Conservation (phyloP, 371 early-diverging fungal genomes). For the Nosema bombycis region DNA sequence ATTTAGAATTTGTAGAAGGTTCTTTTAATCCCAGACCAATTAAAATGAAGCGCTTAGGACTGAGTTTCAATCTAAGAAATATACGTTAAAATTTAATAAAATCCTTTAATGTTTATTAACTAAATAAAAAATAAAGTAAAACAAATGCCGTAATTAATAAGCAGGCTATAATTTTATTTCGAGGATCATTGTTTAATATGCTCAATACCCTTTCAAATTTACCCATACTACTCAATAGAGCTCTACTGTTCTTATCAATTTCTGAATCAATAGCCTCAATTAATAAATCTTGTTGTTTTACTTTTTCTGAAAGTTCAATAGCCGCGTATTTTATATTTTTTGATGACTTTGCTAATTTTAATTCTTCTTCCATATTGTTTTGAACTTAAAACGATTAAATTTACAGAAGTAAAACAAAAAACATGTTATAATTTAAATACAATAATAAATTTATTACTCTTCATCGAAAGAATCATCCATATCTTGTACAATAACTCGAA, state of each 20-base stretch:
- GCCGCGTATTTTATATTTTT: slow-evolving; percentile 37
- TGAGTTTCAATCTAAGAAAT: slow-evolving; percentile 2
- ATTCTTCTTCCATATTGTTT: slow-evolving; percentile 15
- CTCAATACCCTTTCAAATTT: slow-evolving; percentile 24
- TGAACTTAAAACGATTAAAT: not conserved
- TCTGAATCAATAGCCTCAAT: slow-evolving; percentile 38
- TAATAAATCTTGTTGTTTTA: slow-evolving; percentile 36
- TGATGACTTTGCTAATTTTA: slow-evolving; percentile 19
- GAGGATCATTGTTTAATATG: slow-evolving; percentile 40
- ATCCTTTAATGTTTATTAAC: not conserved
- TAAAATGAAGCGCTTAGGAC: slow-evolving; percentile 25
- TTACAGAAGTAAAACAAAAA: too few species aligned
- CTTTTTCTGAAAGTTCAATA: slow-evolving; percentile 27
- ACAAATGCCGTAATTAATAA: not conserved
- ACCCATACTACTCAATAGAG: slow-evolving; percentile 15
- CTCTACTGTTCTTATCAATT: slow-evolving; percentile 11
- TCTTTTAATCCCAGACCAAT: slow-evolving; percentile 12
- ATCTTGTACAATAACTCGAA: slow-evolving; percentile 68
- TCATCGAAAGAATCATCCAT: slow-evolving; percentile 35
- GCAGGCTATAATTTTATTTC: slow-evolving; percentile 38
- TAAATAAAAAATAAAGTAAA: not conserved
- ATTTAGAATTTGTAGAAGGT: slow-evolving; percentile 24
- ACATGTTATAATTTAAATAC: slow-evolving; percentile 2
- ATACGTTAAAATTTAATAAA: not conserved
- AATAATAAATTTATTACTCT: not conserved